phyloP scores from a whole-genome alignment of 1,284 basidiomycete genomes.

The Naganishia sp. region DNA sequence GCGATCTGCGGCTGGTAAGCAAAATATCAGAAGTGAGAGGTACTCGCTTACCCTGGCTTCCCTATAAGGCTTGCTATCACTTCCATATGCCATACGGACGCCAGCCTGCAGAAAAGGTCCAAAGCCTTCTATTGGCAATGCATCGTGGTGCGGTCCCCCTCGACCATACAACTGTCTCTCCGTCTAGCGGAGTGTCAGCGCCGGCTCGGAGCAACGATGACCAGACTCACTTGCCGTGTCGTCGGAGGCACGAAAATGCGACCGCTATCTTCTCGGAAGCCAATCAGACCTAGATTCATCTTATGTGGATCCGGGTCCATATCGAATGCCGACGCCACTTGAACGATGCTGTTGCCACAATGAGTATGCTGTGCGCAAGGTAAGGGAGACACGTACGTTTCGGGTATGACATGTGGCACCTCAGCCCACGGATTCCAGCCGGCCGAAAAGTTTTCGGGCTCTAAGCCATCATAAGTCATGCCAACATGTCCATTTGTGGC shows the following conservation, averaged over 20 bases:
- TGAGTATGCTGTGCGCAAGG: not conserved
- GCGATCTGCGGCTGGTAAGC: conserved; percentile 39
- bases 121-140: conserved; percentile 47
- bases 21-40: not conserved
- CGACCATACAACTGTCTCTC: conserved; percentile 31
- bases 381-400: conserved; percentile 7
- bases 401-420: conserved; percentile 22
- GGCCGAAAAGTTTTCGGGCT: conserved; percentile 12
- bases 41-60: conserved; percentile 56
- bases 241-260: conserved; percentile 92
- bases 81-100: conserved; percentile 47
- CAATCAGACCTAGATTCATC: conserved; percentile 88
- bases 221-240: conserved; percentile 72
- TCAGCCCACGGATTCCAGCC: conserved; percentile 28
- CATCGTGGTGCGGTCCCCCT: conserved; percentile 38
- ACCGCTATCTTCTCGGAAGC: conserved; percentile 80
- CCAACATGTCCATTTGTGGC: conserved; percentile 10
- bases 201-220: conserved; percentile 36
- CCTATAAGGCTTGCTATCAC: conserved; percentile 68
- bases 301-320: conserved; percentile 76
- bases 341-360: conserved; percentile 34
- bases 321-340: conserved; percentile 69
- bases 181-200: conserved; percentile 39
- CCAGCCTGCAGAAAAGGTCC: conserved; percentile 47
- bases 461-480: conserved; percentile 6